A percentile compares a stretch with the other conserved stretches of the same genome.
Conservation (phyloP, 768 basidiomycete species). For the Russula ochroleuca region DNA sequence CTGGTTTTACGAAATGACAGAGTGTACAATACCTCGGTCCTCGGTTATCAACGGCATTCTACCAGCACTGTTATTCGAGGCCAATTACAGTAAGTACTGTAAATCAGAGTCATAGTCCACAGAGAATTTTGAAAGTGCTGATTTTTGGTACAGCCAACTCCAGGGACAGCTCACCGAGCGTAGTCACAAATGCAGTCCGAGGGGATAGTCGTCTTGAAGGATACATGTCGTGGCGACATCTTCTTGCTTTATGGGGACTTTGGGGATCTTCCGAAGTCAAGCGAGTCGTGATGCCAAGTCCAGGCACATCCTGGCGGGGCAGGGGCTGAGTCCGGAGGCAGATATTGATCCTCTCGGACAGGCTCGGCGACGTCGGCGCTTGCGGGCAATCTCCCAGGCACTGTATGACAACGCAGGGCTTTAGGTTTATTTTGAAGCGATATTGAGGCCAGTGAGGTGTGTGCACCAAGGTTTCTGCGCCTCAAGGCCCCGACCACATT, state of each 20-base stretch:
- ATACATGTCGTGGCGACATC: neutral
- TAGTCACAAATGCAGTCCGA: neutral
- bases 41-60: neutral
- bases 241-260: neutral
- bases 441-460: too few relatives aligned
- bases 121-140: neutral
- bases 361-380: neutral
- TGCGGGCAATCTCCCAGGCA: neutral
- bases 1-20: too few relatives aligned
- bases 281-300: neutral
- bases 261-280: neutral
- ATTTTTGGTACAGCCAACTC: too few relatives aligned
- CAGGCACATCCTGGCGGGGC: neutral
- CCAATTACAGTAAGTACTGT: too few relatives aligned
- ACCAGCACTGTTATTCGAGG: too few relatives aligned
- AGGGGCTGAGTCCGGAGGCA: neutral
- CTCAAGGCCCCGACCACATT: too few relatives aligned
- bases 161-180: neutral
- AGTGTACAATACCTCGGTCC: neutral
- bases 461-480: too few relatives aligned
- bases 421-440: too few relatives aligned
- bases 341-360: neutral
- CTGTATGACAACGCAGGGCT: neutral
- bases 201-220: neutral
- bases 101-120: neutral